Conservation (phyloP, 805 yeast species). For the Torulaspora microellipsoides region DNA sequence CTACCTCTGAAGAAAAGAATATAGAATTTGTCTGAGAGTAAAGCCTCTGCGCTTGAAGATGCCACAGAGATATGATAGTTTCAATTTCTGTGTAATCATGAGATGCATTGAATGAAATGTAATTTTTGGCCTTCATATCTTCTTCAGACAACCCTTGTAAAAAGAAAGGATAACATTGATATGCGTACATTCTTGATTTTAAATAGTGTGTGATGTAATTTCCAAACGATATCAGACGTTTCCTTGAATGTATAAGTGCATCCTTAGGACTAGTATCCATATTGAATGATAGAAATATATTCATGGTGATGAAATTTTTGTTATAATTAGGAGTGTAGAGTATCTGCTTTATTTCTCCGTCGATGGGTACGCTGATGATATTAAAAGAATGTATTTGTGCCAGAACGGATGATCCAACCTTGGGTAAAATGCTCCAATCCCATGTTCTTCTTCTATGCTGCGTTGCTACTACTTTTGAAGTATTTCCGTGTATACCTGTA, state of each 20-base stretch:
- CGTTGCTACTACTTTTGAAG: constrained; percentile 15
- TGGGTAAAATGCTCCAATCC: constrained; percentile 30
- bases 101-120: constrained; percentile 12
- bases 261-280: constrained; percentile 21
- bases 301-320: constrained; percentile 21
- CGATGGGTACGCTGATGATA: constrained; percentile 18
- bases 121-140: constrained; percentile 9
- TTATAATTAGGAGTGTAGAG: constrained; percentile 28
- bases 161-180: constrained; percentile 20
- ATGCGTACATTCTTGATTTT: constrained; percentile 19
- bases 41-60: constrained; percentile 21
- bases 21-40: constrained; percentile 25
- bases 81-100: constrained; percentile 23
- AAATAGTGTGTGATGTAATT: constrained; percentile 20
- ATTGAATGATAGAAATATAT: constrained; percentile 27
- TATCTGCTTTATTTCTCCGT: constrained; percentile 25
- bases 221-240: constrained; percentile 22
- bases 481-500: constrained; percentile 17
- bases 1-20: constrained; percentile 26
- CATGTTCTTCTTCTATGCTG: constrained; percentile 14
- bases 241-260: constrained; percentile 17
- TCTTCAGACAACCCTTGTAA: constrained; percentile 8
- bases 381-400: constrained; percentile 22
- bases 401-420: constrained; percentile 17
- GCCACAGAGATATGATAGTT: constrained; percentile 26